Percentiles rank a stretch among this genome's conserved stretches.
Evolutionary conservation across 768 basidiomycete genomes (phyloP).

Genomic region (Russula lepida): DNA sequence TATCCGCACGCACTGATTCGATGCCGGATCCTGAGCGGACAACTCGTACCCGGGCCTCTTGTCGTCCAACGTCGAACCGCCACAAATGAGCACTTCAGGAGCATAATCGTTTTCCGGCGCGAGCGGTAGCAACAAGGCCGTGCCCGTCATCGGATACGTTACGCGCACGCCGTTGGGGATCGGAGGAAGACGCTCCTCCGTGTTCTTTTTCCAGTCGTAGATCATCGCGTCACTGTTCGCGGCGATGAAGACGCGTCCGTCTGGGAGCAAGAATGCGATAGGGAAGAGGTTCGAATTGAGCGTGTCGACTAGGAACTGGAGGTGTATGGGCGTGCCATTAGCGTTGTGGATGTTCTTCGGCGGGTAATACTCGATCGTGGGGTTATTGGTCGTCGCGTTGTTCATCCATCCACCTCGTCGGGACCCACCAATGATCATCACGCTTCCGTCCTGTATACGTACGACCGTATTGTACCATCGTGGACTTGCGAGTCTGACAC

Average conservation of each 20-base stretch:
- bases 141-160: constrained; percentile 78
- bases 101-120: constrained; percentile 51
- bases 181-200: constrained; percentile 50
- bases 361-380: constrained; percentile 75
- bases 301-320: constrained; percentile 59
- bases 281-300: constrained; percentile 80
- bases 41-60: constrained; percentile 49
- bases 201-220: constrained; percentile 63
- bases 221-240: constrained; percentile 75
- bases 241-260: constrained; percentile 64
- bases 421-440: constrained; percentile 76
- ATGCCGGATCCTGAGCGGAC: constrained; percentile 66
- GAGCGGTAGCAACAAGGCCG: constrained; percentile 65
- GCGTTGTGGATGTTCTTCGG: constrained; percentile 64
- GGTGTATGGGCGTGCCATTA: constrained; percentile 55
- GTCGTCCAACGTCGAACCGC: constrained; percentile 64
- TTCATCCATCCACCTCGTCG: constrained; percentile 83
- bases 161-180: constrained; percentile 74
- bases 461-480: constrained; percentile 76
- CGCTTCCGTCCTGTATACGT: constrained; percentile 67
- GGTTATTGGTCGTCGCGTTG: constrained; percentile 72
- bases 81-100: constrained; percentile 68
- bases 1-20: constrained; percentile 64
- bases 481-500: constrained; percentile 64
- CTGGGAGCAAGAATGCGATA: constrained; percentile 62